Evolutionary conservation across 352 stramenopile species (phyloP), one percentile per base, ranked within the genome.

Genomic region (Peronospora belbahrii): DNA sequence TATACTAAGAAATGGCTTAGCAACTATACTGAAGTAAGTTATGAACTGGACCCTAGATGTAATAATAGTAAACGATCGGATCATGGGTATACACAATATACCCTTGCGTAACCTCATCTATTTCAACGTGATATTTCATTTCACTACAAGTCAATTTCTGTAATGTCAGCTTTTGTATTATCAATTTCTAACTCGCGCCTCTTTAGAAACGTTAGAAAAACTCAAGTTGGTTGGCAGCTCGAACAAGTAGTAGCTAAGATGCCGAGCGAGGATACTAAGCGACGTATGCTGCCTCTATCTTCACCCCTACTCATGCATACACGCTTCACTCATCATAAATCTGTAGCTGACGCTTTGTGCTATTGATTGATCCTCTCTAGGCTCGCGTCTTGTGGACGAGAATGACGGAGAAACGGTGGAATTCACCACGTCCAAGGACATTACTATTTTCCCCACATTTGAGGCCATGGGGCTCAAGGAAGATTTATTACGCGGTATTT

Each of bases 401-500:
- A 58, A 79, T 42, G 67, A 66, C 25, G 62, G 64, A 37, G 78
- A 88, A 15, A 65, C 82, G 31, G 71, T 95, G 33, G 87, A 96
- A 67, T 95, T 96, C 52, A 95, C 87, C 31, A 91, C 88, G 31
- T 91, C 84, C n/a, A 87, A 85, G 39, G 83, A 95, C 54, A 79
- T 95, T 42, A 74, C 92, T 15, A 64, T 93, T 33, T 88, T 69
- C 46, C 56, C 77, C n/a, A 92, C 68, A 8, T 97, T 97, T 56
- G 87, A 97, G 35, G 70, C 64, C 19, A 94, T 97, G 82, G 81
- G 74, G 10, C 68, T 97, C 34, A 96, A 96, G 43, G 85, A 97
- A 49, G 84, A 97, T 41, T 63, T 97, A 18, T 65, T 97, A 8
- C 71, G 85, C 25, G 88, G 89, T 27, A 90, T 97, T 28, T 93